phyloP scores from a whole-genome alignment of 768 basidiomycete genomes.

The Trametes villosa region DNA sequence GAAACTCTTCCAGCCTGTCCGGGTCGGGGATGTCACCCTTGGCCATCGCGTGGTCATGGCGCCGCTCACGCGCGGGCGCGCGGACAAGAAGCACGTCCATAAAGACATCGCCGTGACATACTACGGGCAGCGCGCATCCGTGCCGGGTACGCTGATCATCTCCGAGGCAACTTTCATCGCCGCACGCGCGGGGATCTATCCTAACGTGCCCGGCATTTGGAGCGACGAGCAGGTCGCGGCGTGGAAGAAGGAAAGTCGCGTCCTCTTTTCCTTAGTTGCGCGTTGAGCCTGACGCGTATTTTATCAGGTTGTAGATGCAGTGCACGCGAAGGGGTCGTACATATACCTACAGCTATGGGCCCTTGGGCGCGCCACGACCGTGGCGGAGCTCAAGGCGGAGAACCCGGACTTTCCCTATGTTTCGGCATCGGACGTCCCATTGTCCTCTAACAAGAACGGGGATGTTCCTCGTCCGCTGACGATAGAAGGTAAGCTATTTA shows the following conservation, averaged over 20 bases:
- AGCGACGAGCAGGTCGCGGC: conserved; percentile 53
- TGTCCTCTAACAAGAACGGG: not conserved
- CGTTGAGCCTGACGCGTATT: not conserved
- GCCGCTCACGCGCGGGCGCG: conserved; percentile 35
- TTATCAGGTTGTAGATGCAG: conserved; percentile 53
- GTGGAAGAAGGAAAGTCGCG: conserved; percentile 46
- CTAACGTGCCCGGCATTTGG: conserved; percentile 66
- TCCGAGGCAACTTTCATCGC: conserved; percentile 60
- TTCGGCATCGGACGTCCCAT: conserved; percentile 31
- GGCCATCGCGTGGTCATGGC: not conserved
- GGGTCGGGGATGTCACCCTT: not conserved
- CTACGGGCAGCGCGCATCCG: conserved; percentile 49
- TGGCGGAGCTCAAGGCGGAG: conserved; percentile 40
- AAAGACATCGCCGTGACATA: conserved; percentile 44
- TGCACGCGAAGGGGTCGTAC: conserved; percentile 54
- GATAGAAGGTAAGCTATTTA: not conserved
- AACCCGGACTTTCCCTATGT: conserved; percentile 28
- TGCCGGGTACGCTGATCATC: conserved; percentile 55
- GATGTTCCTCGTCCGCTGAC: not conserved
- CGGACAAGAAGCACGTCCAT: conserved; percentile 38
- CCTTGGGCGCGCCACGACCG: conserved; percentile 46
- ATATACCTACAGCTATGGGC: conserved; percentile 64
- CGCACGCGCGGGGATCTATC: conserved; percentile 43
- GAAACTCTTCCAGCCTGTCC: not conserved
- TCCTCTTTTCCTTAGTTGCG: too few species aligned